phyloP scores from a whole-genome alignment of 805 yeast genomes.

The Metschnikowia santaceciliae region DNA sequence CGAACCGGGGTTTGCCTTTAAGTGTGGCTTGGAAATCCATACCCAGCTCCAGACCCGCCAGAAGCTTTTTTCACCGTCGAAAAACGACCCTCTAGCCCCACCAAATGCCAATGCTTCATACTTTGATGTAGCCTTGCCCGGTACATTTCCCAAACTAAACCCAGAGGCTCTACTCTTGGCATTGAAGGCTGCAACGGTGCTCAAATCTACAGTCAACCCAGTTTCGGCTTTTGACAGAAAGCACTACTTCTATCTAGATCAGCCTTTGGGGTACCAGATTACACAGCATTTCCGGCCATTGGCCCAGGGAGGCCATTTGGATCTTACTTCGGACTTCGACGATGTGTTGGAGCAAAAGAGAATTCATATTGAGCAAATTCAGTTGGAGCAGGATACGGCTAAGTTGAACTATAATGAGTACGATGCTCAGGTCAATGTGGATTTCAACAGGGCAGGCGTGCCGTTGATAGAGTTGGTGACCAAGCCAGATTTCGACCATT shows the following conservation, averaged over 20 bases:
- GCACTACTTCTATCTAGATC: slow-evolving; percentile 95
- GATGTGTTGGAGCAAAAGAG: slow-evolving; percentile 38
- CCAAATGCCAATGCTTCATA: slow-evolving; percentile 73
- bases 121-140: slow-evolving; percentile 87
- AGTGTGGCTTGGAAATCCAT: slow-evolving; percentile 91
- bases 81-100: slow-evolving; percentile 15
- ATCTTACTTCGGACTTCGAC: slow-evolving; percentile 50
- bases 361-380: slow-evolving; percentile 74
- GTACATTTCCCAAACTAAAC: slow-evolving; percentile 83
- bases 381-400: slow-evolving; percentile 94
- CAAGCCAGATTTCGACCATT: slow-evolving; percentile 70
- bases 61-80: slow-evolving; percentile 72
- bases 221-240: slow-evolving; percentile 81
- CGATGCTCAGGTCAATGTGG: slow-evolving; percentile 49
- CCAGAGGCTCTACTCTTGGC: slow-evolving; percentile 70
- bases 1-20: slow-evolving; percentile 35
- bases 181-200: slow-evolving; percentile 64
- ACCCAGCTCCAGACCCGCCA: slow-evolving; percentile 73
- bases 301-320: slow-evolving; percentile 62
- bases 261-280: slow-evolving; percentile 92
- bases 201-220: slow-evolving; percentile 54
- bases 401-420: slow-evolving; percentile 55
- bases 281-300: slow-evolving; percentile 85
- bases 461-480: slow-evolving; percentile 92
- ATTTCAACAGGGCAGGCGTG: slow-evolving; percentile 77